Evolutionary conservation across 257 asterid species (phyloP).

Genomic region (Sherardia arvensis): DNA sequence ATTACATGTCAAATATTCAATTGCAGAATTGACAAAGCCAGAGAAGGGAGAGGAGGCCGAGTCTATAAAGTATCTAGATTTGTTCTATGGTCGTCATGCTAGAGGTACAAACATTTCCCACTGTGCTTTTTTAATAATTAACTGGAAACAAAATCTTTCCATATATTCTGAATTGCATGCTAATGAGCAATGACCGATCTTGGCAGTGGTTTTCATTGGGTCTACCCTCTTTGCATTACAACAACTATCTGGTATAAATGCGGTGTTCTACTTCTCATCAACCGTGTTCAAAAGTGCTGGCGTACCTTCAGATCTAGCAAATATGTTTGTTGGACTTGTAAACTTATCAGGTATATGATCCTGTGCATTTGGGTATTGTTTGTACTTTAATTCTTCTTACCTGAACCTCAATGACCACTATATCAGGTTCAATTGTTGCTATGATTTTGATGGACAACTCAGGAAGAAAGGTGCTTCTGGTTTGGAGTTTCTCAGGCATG

Average conservation of each 20-base stretch:
- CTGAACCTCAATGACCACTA: slow-evolving; percentile 13
- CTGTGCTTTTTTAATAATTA: neutral
- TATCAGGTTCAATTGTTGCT: slow-evolving; percentile 68
- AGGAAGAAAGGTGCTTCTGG: slow-evolving; percentile 85
- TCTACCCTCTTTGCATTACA: slow-evolving; percentile 71
- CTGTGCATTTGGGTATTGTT: neutral
- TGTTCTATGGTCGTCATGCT: slow-evolving; percentile 56
- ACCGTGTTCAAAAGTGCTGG: slow-evolving; percentile 84
- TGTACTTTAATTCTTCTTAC: neutral
- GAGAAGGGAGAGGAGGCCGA: slow-evolving; percentile 65
- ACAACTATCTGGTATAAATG: slow-evolving; percentile 93
- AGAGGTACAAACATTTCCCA: slow-evolving; percentile 35
- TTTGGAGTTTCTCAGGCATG: slow-evolving; percentile 93
- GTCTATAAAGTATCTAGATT: slow-evolving; percentile 48
- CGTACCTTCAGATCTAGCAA: slow-evolving; percentile 76
- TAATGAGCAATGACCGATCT: slow-evolving; percentile 10
- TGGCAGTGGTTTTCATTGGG: slow-evolving; percentile 76
- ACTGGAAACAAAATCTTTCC: neutral
- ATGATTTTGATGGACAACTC: slow-evolving; percentile 88
- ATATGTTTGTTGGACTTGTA: slow-evolving; percentile 67
- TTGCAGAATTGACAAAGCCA: slow-evolving; percentile 66
- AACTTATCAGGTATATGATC: slow-evolving; percentile 62
- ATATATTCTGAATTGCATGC: neutral
- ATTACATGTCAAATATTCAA: slow-evolving; percentile 57
- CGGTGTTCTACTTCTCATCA: slow-evolving; percentile 94